phyloP scores from a whole-genome alignment of 2,329 filamentous ascomycete genomes.

The Penicillium sp. region DNA sequence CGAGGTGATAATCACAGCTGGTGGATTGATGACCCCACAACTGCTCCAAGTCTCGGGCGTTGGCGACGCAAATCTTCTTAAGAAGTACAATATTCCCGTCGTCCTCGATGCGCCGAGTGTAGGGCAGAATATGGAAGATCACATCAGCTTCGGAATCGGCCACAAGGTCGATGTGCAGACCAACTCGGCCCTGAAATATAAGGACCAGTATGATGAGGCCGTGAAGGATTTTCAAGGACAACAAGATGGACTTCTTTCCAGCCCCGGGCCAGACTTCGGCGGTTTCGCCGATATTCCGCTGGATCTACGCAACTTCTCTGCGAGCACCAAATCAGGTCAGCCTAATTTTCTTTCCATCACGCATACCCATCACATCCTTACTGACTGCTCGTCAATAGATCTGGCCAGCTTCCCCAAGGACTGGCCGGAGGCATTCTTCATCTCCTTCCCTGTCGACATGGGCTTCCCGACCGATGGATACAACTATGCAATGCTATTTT shows the following conservation, averaged over 20 bases:
- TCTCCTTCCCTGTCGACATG: background rate
- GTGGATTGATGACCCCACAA: no score
- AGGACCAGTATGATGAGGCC: background rate
- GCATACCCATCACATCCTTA: background rate
- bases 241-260: background rate
- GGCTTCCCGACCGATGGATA: conserved; percentile 26
- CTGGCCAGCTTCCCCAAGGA: background rate
- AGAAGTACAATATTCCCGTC: no score
- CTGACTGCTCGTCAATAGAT: background rate
- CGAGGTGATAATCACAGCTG: no score
- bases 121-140: no score
- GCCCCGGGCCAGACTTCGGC: background rate
- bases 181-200: background rate
- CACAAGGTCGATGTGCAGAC: background rate
- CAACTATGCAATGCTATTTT: conserved; percentile 35
- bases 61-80: no score
- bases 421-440: background rate
- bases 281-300: background rate
- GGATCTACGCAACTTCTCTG: background rate
- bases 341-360: background rate
- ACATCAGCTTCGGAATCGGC: background rate
- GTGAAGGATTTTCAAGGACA: background rate
- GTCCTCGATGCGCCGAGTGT: no score
- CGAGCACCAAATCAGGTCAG: no score
- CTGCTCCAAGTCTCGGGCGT: no score